Base-by-base conservation (phyloP, 2,329 filamentous ascomycete genomes). In the Venturia carpophila region DNA sequence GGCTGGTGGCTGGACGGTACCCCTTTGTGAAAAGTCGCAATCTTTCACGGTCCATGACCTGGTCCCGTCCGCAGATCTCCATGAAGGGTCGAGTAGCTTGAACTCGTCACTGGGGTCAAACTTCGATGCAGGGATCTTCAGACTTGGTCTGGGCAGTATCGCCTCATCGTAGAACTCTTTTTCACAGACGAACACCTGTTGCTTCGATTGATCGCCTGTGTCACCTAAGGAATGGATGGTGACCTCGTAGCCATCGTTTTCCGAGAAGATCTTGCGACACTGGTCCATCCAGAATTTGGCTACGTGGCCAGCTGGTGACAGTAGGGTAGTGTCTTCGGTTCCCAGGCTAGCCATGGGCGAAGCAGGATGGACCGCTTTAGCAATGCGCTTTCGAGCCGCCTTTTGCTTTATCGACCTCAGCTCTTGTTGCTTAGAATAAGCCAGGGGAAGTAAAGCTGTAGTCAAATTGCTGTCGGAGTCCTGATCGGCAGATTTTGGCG, bases 151-250 rank as follows among this genome's bases (percentile, higher is more conserved):
- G 27, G 17, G 5, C 30, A 58, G 52, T 19, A 58, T 17, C 6
- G 19, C 30, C 9, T 58, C 52, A 19, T 58, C 52, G 30, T 58
- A 37, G 4, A 21, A 19, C 7, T 58, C 52, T 10, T 34, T 34
- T 24, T 58, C 52, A 30, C 52, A 58, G 30, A 58, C 52, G 17
- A 58, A 19, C 10, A 58, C 52, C 13, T 58, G 52, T 30, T 52
- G 47, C 9, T 52, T 52, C 15, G 47, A 52, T 52, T 52, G 47
- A 52, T 52, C n/a, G 52, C 30, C 52, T 58, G 3, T 37, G 30
- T 58, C 52, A 58, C 52, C 30, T 21, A 52, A 15, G 21, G 47
- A 21, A 37, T 58, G 30, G 30, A 37, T 9, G 27, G 27, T 37
- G 5, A 58, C 30, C 37, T 58, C 52, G 52, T n/a, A 58, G 27